Conservation (phyloP, 495 filamentous ascomycete species). For the Cryomyces minteri region DNA sequence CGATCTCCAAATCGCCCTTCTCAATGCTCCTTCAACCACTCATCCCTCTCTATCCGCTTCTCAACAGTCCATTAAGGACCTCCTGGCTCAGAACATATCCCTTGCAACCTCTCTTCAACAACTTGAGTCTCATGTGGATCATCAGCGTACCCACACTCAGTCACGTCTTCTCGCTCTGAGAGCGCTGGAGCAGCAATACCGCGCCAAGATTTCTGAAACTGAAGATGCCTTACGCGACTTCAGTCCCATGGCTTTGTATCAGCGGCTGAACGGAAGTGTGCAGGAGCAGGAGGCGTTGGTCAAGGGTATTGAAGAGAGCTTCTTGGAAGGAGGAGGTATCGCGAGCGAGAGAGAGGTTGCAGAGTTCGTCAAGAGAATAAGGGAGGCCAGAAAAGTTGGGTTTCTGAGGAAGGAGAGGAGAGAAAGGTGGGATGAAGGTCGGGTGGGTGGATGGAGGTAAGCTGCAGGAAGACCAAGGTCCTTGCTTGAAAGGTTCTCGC, state of each 20-base stretch:
- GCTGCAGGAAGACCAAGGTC: background rate
- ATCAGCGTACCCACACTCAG: slow-evolving; percentile 49
- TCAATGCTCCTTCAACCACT: slow-evolving; percentile 39
- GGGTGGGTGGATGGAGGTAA: slow-evolving; percentile 85
- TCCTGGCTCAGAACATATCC: slow-evolving; percentile 50
- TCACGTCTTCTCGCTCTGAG: slow-evolving; percentile 65
- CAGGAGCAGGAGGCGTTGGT: slow-evolving; percentile 73
- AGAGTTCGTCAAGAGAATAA: slow-evolving; percentile 67
- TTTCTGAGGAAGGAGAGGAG: slow-evolving; percentile 66
- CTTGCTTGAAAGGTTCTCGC: background rate
- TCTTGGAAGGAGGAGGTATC: slow-evolving; percentile 20
- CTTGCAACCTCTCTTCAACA: slow-evolving; percentile 39
- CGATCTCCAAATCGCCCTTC: slow-evolving; percentile 18
- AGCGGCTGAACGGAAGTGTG: slow-evolving; percentile 51
- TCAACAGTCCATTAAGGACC: slow-evolving; percentile 33
- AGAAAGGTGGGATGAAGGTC: slow-evolving; percentile 85
- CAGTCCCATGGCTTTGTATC: slow-evolving; percentile 67
- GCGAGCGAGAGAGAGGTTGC: slow-evolving; percentile 59
- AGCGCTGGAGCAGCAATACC: slow-evolving; percentile 81
- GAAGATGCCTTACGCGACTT: slow-evolving; percentile 71
- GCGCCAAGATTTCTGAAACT: slow-evolving; percentile 72
- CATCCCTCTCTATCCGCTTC: slow-evolving; percentile 40
- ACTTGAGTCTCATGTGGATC: slow-evolving; percentile 39
- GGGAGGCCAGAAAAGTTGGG: slow-evolving; percentile 54
- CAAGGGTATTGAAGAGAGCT: slow-evolving; percentile 73